Evolutionary conservation across 768 basidiomycete species (phyloP).

Genomic region (Panellus pusillus): DNA sequence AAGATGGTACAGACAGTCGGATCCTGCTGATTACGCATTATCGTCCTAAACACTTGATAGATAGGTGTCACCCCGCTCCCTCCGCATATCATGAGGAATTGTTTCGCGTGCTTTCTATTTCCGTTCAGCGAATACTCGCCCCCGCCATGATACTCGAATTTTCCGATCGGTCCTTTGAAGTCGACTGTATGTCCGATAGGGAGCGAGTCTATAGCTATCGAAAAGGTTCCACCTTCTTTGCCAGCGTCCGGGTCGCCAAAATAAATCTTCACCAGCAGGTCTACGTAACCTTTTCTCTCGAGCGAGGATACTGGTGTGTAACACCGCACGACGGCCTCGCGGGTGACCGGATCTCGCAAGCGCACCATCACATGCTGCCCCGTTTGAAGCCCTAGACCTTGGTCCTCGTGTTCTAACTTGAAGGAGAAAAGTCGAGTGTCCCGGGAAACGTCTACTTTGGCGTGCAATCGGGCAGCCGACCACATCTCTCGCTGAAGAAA

Average conservation of each 20-base stretch:
- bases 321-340: conserved; percentile 45
- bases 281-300: conserved; percentile 45
- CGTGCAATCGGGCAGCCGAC: conserved; percentile 44
- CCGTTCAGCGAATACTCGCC: conserved; percentile 40
- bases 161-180: conserved; percentile 60
- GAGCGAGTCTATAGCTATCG: conserved; percentile 45
- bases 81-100: conserved; percentile 56
- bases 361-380: conserved; percentile 63
- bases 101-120: conserved; percentile 30
- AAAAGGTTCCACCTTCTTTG: conserved; percentile 52
- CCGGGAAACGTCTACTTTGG: conserved; percentile 41
- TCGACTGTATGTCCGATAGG: conserved; percentile 50
- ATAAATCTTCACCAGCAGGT: conserved; percentile 51
- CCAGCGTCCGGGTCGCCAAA: conserved; percentile 22
- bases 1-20: conserved; percentile 1
- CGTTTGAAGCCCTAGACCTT: conserved; percentile 52
- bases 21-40: conserved; percentile 4
- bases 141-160: conserved; percentile 51
- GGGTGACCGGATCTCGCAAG: conserved; percentile 29
- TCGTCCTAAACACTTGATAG: conserved; percentile 7
- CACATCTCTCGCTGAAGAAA: conserved; percentile 50
- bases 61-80: conserved; percentile 45
- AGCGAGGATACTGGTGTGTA: conserved; percentile 58
- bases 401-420: conserved; percentile 38
- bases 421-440: conserved; percentile 54